Evolutionary conservation across 164 flowering plant species (phyloP).

Genomic region (Nelumbo lutea): DNA sequence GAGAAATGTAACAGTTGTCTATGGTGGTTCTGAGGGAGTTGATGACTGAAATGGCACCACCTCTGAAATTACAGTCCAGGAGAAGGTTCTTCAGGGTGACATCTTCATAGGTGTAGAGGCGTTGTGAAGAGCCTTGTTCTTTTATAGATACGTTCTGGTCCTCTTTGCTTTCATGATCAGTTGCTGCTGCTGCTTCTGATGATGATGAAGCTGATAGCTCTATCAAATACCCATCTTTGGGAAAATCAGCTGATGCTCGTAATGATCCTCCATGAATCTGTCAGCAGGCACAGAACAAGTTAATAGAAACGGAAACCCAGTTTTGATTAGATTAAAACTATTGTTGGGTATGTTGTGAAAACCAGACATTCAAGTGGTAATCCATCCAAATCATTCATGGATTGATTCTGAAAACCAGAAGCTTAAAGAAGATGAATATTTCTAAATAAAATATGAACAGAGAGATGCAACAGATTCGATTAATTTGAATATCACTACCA

Average conservation of each 20-base stretch:
- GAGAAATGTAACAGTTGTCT: slow-evolving; percentile 81
- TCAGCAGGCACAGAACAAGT: not conserved
- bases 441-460: not conserved
- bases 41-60: slow-evolving; percentile 61
- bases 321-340: too few relatives aligned
- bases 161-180: not conserved
- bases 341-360: too few relatives aligned
- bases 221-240: slow-evolving; percentile 57
- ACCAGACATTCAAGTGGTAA: too few relatives aligned
- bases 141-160: slow-evolving; percentile 9
- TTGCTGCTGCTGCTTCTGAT: not conserved
- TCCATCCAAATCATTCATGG: too few relatives aligned
- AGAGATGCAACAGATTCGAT: not conserved
- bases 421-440: not conserved
- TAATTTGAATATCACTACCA: slow-evolving; percentile 36
- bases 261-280: slow-evolving; percentile 91
- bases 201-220: slow-evolving; percentile 45
- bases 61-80: slow-evolving; percentile 64
- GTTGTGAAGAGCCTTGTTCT: slow-evolving; percentile 16
- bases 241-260: slow-evolving; percentile 62
- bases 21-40: slow-evolving; percentile 71
- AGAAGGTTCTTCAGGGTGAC: slow-evolving; percentile 62
- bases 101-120: slow-evolving; percentile 42
- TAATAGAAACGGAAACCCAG: too few relatives aligned
- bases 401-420: too few relatives aligned